phyloP scores from a whole-genome alignment of 495 filamentous ascomycete genomes.

The Collariella sp. region DNA sequence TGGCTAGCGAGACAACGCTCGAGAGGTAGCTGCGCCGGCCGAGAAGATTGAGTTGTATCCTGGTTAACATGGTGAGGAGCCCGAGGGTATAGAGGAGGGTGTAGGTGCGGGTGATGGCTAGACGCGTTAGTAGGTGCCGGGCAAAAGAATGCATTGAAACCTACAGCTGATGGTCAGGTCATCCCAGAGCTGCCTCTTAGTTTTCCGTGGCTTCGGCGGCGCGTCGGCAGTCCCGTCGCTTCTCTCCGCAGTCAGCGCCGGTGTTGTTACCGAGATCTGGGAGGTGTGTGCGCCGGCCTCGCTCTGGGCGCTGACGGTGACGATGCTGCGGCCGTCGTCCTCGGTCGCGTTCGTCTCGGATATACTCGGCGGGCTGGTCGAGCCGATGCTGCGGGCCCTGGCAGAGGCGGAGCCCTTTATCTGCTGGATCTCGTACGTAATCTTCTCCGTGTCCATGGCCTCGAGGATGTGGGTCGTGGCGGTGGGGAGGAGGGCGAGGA shows the following conservation, averaged over 20 bases:
- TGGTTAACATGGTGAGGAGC: conserved; percentile 82
- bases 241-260: conserved; percentile 29
- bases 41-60: conserved; percentile 94
- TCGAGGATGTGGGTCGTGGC: conserved; percentile 82
- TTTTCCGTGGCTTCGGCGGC: conserved; percentile 52
- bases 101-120: conserved; percentile 83
- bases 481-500: conserved; percentile 87
- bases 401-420: conserved; percentile 70
- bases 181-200: conserved; percentile 91
- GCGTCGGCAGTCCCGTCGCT: conserved; percentile 28
- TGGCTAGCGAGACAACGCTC: conserved; percentile 80
- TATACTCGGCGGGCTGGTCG: conserved; percentile 59
- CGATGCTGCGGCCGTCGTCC: conserved; percentile 70
- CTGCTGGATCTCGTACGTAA: conserved; percentile 85
- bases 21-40: conserved; percentile 91
- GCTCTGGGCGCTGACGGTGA: conserved; percentile 56
- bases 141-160: conserved; percentile 15
- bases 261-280: conserved; percentile 49
- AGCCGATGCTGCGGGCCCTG: conserved; percentile 55
- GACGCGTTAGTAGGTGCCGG: conserved; percentile 16
- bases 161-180: conserved; percentile 93
- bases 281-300: conserved; percentile 74
- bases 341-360: conserved; percentile 49
- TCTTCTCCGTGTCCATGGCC: conserved; percentile 78
- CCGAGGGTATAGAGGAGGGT: conserved; percentile 87